Conservation (phyloP, 106 monocot species). For the Narthecium ossifragum region DNA sequence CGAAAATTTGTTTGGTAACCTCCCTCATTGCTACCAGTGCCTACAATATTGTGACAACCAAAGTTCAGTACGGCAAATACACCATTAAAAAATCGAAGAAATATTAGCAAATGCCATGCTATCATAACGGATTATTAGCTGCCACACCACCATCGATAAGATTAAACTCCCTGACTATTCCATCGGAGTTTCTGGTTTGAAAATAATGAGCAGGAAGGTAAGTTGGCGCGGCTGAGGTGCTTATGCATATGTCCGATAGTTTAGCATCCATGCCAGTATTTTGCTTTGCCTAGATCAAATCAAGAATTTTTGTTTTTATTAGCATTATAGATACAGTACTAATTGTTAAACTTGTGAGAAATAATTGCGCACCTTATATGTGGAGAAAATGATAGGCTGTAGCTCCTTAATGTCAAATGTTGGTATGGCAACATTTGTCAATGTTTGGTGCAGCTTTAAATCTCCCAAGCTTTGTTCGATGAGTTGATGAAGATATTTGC, state of each 20-base stretch:
- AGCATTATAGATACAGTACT: background rate
- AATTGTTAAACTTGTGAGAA: background rate
- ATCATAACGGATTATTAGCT: conserved; percentile 65
- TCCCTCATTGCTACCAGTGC: conserved; percentile 34
- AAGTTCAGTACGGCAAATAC: background rate
- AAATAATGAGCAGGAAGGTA: conserved; percentile 50
- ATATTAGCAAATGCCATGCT: background rate
- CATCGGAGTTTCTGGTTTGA: conserved; percentile 16
- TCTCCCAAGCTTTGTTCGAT: background rate
- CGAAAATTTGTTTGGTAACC: conserved; percentile 25
- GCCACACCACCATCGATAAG: conserved; percentile 59
- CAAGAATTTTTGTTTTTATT: background rate
- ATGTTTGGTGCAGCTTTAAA: background rate
- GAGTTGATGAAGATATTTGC: background rate
- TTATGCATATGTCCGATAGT: conserved; percentile 46
- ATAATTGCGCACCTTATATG: background rate
- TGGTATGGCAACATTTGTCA: conserved; percentile 8
- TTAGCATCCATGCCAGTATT: conserved; percentile 24
- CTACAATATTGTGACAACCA: conserved; percentile 2
- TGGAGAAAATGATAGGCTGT: conserved; percentile 1
- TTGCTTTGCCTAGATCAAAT: conserved; percentile 13
- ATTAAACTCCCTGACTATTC: conserved; percentile 16
- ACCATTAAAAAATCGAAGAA: background rate
- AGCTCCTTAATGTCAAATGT: conserved; percentile 8
- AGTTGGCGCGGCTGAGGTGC: conserved; percentile 62